A percentile compares a stretch with the other conserved stretches of the same genome.
Evolutionary conservation across 2,329 filamentous ascomycete genomes (phyloP).

Genomic region (Aspergillus pseudoglaucus): DNA sequence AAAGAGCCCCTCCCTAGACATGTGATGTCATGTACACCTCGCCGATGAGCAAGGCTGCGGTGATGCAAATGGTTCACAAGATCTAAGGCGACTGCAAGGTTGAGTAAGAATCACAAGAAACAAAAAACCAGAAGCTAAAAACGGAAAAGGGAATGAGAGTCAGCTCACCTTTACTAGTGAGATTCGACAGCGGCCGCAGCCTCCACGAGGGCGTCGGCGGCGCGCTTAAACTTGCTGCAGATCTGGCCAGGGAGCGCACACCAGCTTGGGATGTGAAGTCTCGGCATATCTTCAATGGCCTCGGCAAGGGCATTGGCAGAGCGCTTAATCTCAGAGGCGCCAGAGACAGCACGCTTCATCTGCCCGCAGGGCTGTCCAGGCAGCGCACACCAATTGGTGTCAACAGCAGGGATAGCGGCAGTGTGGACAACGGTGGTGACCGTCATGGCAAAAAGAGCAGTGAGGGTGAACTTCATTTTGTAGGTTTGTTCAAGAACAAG

Average conservation of each 20-base stretch:
- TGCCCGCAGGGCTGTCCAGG: conserved; percentile 24
- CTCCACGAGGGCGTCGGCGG: conserved; percentile 38
- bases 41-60: too few species aligned
- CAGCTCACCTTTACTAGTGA: conserved; percentile 18
- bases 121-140: too few species aligned
- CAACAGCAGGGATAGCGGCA: conserved; percentile 9
- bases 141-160: too few species aligned
- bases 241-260: conserved; percentile 28
- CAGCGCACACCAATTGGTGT: conserved; percentile 23
- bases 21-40: too few species aligned
- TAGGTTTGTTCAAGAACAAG: background rate
- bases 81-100: too few species aligned
- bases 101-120: too few species aligned
- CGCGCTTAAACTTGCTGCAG: conserved; percentile 58
- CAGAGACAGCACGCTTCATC: conserved; percentile 23
- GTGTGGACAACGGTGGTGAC: conserved; percentile 32
- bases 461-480: conserved; percentile 11
- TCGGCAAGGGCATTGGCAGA: conserved; percentile 27
- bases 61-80: too few species aligned
- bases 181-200: conserved; percentile 25
- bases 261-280: conserved; percentile 22
- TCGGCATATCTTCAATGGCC: conserved; percentile 21
- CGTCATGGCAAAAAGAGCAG: conserved; percentile 36
- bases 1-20: too few species aligned
- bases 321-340: conserved; percentile 22